Percentiles rank a stretch among this genome's conserved stretches.
phyloP scores from a whole-genome alignment of 2,329 filamentous ascomycete species.

The Colletotrichum lupini region DNA sequence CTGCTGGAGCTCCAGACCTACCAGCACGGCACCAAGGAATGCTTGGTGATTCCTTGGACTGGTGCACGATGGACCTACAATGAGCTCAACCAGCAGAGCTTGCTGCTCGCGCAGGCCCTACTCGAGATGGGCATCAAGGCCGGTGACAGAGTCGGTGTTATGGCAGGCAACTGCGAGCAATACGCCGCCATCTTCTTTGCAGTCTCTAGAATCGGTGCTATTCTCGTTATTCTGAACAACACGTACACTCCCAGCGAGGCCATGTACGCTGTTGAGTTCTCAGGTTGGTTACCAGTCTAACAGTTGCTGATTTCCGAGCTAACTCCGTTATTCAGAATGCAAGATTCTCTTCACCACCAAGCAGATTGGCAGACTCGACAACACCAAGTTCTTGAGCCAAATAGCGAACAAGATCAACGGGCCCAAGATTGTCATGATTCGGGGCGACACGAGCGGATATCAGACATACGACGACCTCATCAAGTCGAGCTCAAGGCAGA shows the following conservation, averaged over 20 bases:
- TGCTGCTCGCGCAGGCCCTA: constrained; percentile 72
- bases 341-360: constrained; percentile 79
- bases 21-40: constrained; percentile 73
- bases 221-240: constrained; percentile 84
- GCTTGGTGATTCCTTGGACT: constrained; percentile 80
- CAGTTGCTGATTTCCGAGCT: not conserved
- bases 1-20: constrained; percentile 77
- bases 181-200: constrained; percentile 83
- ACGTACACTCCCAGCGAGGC: constrained; percentile 82
- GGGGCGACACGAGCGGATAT: constrained; percentile 65
- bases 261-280: constrained; percentile 76
- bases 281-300: constrained; percentile 56
- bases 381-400: constrained; percentile 67
- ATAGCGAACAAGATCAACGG: constrained; percentile 58
- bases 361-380: constrained; percentile 73
- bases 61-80: constrained; percentile 79
- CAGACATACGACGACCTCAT: constrained; percentile 70
- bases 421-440: constrained; percentile 69
- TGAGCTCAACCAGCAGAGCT: constrained; percentile 71
- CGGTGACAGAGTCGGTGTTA: constrained; percentile 79
- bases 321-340: constrained; percentile 64
- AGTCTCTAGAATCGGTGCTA: constrained; percentile 73
- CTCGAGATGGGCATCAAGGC: constrained; percentile 73
- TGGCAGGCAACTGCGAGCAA: constrained; percentile 84
- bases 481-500: constrained; percentile 59